These are phyloP conservation scores for Capsicum rhomboideum DNA, from an alignment of 257 asterid species.

Conservation along the genomic window DNA sequence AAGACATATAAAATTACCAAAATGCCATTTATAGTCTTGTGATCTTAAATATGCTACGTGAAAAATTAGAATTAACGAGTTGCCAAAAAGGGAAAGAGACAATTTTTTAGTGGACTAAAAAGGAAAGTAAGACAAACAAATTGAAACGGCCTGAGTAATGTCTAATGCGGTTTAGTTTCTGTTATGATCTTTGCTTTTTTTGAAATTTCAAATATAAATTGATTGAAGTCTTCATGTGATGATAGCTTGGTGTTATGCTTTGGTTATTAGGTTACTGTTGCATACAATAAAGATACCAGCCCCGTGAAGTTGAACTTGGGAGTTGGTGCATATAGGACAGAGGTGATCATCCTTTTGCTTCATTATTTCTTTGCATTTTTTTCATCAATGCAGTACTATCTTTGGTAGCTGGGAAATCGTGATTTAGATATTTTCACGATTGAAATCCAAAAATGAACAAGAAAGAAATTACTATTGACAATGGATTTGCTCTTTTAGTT, in stretches of 20 bases:
- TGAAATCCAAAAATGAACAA: not conserved
- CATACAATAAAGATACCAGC: conserved; percentile 80
- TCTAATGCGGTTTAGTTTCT: not conserved
- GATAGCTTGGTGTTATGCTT: not conserved
- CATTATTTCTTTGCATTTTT: not conserved
- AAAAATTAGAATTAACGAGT: no score
- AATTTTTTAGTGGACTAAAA: no score
- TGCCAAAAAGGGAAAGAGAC: no score
- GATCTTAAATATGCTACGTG: no score
- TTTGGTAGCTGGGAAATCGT: not conserved
- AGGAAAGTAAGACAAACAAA: no score
- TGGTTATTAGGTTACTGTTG: conserved; percentile 71
- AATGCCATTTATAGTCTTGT: no score
- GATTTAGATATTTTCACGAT: not conserved
- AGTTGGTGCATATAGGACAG: conserved; percentile 98
- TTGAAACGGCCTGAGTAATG: no score
- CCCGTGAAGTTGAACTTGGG: conserved; percentile 88
- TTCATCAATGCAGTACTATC: not conserved
- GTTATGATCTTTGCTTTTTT: not conserved
- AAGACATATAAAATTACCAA: no score
- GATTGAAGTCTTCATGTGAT: not conserved
- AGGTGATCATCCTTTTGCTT: conserved; percentile 34
- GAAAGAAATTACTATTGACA: not conserved
- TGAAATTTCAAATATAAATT: not conserved
- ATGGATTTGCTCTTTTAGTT: not conserved